These are phyloP conservation scores for Pythium aquatile DNA, from an alignment of 352 stramenopile genomes.

Conservation along the genomic window DNA sequence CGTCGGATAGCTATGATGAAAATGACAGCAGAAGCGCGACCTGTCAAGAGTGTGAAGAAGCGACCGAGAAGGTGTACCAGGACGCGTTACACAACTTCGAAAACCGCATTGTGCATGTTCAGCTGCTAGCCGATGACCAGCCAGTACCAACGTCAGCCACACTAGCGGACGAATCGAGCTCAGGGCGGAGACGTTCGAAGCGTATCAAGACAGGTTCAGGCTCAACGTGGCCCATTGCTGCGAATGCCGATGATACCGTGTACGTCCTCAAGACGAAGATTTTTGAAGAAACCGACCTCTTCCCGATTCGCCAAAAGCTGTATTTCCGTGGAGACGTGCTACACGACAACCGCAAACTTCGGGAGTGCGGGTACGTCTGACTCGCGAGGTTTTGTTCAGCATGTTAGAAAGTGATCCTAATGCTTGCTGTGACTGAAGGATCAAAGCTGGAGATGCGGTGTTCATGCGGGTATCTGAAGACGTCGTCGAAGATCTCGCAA, in stretches of 20 bases:
- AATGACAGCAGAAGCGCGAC: slow-evolving; percentile 31
- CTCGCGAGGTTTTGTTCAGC: background rate
- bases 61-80: slow-evolving; percentile 36
- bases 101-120: slow-evolving; percentile 55
- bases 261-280: slow-evolving; percentile 81
- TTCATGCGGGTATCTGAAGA: slow-evolving; percentile 73
- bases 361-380: slow-evolving; percentile 54
- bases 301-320: slow-evolving; percentile 65
- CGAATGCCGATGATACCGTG: slow-evolving; percentile 66
- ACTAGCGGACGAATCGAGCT: slow-evolving; percentile 37
- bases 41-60: slow-evolving; percentile 53
- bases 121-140: slow-evolving; percentile 57
- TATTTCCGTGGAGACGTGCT: slow-evolving; percentile 68
- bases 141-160: slow-evolving; percentile 43
- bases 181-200: slow-evolving; percentile 56
- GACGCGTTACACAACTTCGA: slow-evolving; percentile 67
- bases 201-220: slow-evolving; percentile 55
- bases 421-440: slow-evolving; percentile 29
- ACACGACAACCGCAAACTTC: slow-evolving; percentile 53
- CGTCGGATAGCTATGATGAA: slow-evolving; percentile 33
- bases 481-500: slow-evolving; percentile 49
- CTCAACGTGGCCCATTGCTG: slow-evolving; percentile 45
- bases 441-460: slow-evolving; percentile 72
- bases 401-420: background rate
- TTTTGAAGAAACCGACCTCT: slow-evolving; percentile 61